phyloP scores from a whole-genome alignment of 2,329 filamentous ascomycete species.

The Pseudocercospora crystallina region DNA sequence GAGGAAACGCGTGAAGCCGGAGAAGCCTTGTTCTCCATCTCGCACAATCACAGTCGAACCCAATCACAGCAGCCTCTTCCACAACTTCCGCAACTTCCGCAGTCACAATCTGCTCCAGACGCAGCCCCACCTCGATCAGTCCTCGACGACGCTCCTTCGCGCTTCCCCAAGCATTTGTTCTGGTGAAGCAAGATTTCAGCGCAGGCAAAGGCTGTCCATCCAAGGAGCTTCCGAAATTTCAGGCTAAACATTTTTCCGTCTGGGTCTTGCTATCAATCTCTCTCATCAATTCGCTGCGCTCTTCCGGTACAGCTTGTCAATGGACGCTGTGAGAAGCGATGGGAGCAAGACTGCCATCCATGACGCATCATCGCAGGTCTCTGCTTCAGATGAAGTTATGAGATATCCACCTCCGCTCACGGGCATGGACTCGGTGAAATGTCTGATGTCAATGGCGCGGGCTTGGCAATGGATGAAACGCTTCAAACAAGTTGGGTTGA shows the following conservation, averaged over 20 bases:
- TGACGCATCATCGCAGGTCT: too few species aligned
- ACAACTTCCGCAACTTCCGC: slow-evolving; percentile 8
- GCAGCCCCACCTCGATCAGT: slow-evolving; percentile 1
- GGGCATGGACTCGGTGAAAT: too few species aligned
- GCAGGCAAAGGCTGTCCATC: background rate
- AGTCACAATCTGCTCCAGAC: background rate
- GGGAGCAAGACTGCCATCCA: too few species aligned
- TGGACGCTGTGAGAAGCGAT: too few species aligned
- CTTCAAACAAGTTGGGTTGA: too few species aligned
- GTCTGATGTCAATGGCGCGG: too few species aligned
- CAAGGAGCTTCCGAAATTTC: background rate
- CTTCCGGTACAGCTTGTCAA: too few species aligned
- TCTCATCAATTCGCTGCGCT: too few species aligned
- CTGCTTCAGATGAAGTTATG: too few species aligned
- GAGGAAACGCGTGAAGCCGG: slow-evolving; percentile 24
- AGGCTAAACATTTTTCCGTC: background rate
- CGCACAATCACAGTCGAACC: slow-evolving; percentile 12
- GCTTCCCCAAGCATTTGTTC: slow-evolving; percentile 25
- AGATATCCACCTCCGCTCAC: too few species aligned
- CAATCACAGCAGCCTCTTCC: slow-evolving; percentile 1
- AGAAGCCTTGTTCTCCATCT: slow-evolving; percentile 24
- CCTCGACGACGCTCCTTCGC: slow-evolving; percentile 9
- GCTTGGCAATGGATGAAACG: too few species aligned
- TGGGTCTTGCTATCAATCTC: too few species aligned
- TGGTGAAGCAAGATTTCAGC: slow-evolving; percentile 12